Percentiles rank a stretch among this genome's conserved stretches.
Evolutionary conservation across 164 flowering plant genomes (phyloP).

Genomic region (Vitis riparia): DNA sequence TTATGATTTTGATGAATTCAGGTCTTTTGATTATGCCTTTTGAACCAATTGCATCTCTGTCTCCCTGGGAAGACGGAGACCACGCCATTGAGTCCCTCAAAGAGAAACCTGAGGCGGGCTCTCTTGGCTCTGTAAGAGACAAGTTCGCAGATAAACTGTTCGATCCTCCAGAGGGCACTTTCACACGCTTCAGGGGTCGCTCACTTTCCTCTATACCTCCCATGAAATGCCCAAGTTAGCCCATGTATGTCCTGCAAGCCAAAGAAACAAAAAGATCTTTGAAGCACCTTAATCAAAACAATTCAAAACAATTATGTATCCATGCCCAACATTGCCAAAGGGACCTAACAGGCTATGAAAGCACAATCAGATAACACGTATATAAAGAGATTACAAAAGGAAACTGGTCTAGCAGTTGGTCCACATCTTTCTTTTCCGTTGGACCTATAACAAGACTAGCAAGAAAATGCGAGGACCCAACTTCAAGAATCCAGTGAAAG

Average conservation of each 20-base stretch:
- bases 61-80: slow-evolving; percentile 56
- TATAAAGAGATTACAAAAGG: too few relatives aligned
- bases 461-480: too few relatives aligned
- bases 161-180: slow-evolving; percentile 45
- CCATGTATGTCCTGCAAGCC: slow-evolving; percentile 49
- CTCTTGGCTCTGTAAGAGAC: slow-evolving; percentile 30
- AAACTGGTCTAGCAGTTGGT: too few relatives aligned
- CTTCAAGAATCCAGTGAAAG: too few relatives aligned
- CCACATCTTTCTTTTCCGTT: too few relatives aligned
- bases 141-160: slow-evolving; percentile 37
- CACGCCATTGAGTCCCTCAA: slow-evolving; percentile 69
- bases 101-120: slow-evolving; percentile 33
- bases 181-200: slow-evolving; percentile 82
- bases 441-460: too few relatives aligned
- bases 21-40: slow-evolving; percentile 59
- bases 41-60: slow-evolving; percentile 64
- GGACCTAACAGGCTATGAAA: too few relatives aligned
- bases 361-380: too few relatives aligned
- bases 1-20: slow-evolving; percentile 71
- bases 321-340: too few relatives aligned
- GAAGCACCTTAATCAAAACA: too few relatives aligned
- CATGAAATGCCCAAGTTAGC: slow-evolving; percentile 89
- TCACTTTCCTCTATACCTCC: slow-evolving; percentile 85
- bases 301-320: too few relatives aligned
- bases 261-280: too few relatives aligned